Conservation (phyloP, 352 stramenopile species). For the Thalassiosira ordinaria region DNA sequence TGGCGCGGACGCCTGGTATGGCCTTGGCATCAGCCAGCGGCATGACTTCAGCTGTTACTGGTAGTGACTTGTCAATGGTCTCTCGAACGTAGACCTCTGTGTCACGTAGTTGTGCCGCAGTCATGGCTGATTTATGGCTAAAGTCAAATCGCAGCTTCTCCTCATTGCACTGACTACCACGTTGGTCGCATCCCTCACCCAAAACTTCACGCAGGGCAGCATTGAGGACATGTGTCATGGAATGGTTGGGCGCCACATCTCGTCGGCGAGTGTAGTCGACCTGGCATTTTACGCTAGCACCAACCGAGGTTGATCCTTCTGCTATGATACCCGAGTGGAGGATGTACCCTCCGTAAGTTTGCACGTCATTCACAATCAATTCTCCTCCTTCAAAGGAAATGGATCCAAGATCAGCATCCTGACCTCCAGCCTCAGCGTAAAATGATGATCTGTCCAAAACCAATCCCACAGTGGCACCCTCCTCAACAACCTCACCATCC, state of each 20-base stretch:
- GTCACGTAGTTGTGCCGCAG: constrained; percentile 88
- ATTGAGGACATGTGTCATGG: constrained; percentile 99
- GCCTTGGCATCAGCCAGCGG: constrained; percentile 92
- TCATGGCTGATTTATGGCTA: constrained; percentile 95
- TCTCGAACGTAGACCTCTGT: constrained; percentile 89
- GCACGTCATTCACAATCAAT: constrained; percentile 89
- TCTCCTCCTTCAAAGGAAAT: constrained; percentile 77
- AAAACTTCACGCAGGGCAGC: constrained; percentile 95
- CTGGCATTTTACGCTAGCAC: constrained; percentile 87
- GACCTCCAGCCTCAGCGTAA: constrained; percentile 97
- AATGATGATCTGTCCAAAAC: constrained; percentile 97
- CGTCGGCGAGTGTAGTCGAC: constrained; percentile 95
- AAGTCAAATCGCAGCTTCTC: constrained; percentile 99
- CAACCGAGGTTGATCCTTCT: constrained; percentile 82
- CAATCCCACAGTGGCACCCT: constrained; percentile 89
- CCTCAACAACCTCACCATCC: constrained; percentile 32
- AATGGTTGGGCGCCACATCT: constrained; percentile 97
- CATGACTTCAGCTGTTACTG: constrained; percentile 89
- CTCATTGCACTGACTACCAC: constrained; percentile 95
- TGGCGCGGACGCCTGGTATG: constrained; percentile 95
- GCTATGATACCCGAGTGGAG: constrained; percentile 91
- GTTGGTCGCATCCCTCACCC: constrained; percentile 94
- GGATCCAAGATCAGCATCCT: constrained; percentile 93
- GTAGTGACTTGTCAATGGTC: constrained; percentile 88
- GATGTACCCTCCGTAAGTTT: constrained; percentile 95